phyloP scores from a whole-genome alignment of 2,329 filamentous ascomycete genomes.

The Alternaria ethzedia region DNA sequence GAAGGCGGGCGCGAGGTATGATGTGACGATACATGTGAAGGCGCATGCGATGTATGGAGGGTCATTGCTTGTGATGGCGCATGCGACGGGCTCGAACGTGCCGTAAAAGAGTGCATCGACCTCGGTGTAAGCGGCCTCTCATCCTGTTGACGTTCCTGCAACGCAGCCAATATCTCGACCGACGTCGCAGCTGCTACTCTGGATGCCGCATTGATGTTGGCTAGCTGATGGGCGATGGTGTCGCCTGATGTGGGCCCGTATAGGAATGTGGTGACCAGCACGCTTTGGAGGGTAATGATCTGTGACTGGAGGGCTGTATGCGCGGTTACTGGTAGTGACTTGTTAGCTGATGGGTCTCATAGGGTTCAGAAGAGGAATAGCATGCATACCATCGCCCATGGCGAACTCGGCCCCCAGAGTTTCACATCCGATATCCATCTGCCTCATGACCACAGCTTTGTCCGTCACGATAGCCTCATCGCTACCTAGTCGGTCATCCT shows the following conservation, averaged over 20 bases:
- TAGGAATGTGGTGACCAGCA: conserved; percentile 41
- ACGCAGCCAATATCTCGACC: conserved; percentile 37
- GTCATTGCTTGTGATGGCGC: conserved; percentile 1
- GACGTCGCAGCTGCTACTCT: conserved; percentile 33
- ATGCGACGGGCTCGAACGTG: conserved; percentile 7
- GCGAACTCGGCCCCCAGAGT: conserved; percentile 39
- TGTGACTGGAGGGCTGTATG: conserved; percentile 43
- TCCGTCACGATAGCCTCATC: conserved; percentile 41
- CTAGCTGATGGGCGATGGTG: conserved; percentile 41
- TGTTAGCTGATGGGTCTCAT: not conserved
- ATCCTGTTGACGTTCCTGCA: conserved; percentile 33
- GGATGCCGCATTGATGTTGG: conserved; percentile 39
- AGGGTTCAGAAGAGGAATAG: not conserved
- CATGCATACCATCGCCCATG: conserved; percentile 40
- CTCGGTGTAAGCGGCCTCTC: conserved; percentile 20
- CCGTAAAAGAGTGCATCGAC: conserved; percentile 20
- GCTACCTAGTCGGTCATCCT: conserved; percentile 31
- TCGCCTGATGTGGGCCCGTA: conserved; percentile 44
- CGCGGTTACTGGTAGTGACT: conserved; percentile 30
- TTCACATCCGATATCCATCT: conserved; percentile 39
- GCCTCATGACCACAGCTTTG: conserved; percentile 38
- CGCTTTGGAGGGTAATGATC: conserved; percentile 44
- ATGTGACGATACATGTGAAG: not conserved
- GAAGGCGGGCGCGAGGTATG: not conserved
- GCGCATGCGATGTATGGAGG: not conserved